Base-by-base conservation (phyloP, 345 rosid species). In the Bruguiera parviflora region DNA sequence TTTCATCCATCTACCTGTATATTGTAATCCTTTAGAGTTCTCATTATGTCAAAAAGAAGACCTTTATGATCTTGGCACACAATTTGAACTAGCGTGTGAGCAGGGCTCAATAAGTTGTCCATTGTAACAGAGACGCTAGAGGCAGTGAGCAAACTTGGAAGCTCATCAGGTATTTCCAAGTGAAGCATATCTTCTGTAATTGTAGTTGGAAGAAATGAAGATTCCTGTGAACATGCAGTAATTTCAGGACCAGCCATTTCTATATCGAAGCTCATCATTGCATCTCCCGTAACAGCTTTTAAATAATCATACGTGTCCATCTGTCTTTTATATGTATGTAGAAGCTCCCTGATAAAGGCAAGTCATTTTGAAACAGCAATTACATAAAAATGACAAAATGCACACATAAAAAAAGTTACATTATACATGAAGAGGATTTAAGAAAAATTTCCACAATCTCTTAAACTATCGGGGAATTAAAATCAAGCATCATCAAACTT, bases 11-110 rank as follows among this genome's bases (percentile, higher is more conserved):
- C 47, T 80, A 94, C 98, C 98, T 94, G 90, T 69, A 92, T 87
- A 75, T 88, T 91, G 75, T 84, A 95, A 76, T 95, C 99, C 79
- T 95, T 95, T 67, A 95, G 82, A 55, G 96, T 95, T 75, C 99
- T 85, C 97, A 90, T 88, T 68, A 92, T 84, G 80, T 95, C 99
- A 24, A 87, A 92, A 16, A 95, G 87, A 75, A 95, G 93, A 32
- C 96, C 97, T 79, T 95, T 95, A 77, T 86, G 99, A 68, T 90
- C 93, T 80, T 77, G 89, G 79, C 99, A 95, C 70, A 69, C 74
- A 37, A 95, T 88, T 77, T 91, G 97, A 55, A 95, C 85, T 47
- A 95, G 91, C 0, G 99, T 92, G 77, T 92, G 99, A 53, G 79
- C 85, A 27, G 88, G 92, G 76, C 99, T 95, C 63, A 92, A 72